Evolutionary conservation across 73 alveolate genomes (phyloP).

Genomic region (Paramecium primaurelia): DNA sequence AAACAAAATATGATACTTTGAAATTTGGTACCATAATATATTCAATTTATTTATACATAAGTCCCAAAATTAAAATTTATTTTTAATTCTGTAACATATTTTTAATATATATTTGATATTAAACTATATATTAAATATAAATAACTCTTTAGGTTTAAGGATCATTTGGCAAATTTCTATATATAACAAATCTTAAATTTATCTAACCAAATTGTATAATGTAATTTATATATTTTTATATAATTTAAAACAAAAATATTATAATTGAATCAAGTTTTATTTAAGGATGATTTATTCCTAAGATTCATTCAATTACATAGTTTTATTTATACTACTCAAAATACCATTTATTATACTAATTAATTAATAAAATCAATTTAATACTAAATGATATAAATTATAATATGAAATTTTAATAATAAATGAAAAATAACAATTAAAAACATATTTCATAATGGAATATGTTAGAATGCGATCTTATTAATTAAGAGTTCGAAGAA

Average conservation of each 20-base stretch:
- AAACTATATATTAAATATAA: background rate
- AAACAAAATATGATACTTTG: too few relatives aligned
- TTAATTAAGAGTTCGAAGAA: background rate
- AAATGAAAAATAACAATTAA: background rate
- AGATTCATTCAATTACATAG: background rate
- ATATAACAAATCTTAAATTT: background rate
- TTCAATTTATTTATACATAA: background rate
- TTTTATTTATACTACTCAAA: background rate
- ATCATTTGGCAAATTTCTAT: background rate
- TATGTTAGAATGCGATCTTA: background rate
- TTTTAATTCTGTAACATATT: too few relatives aligned
- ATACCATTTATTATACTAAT: background rate
- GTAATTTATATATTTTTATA: background rate
- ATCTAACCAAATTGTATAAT: background rate
- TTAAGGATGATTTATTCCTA: background rate
- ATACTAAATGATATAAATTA: background rate
- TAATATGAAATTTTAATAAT: background rate
- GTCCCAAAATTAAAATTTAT: background rate
- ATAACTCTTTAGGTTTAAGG: too few relatives aligned
- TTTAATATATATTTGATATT: background rate
- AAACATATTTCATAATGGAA: background rate
- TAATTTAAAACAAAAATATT: too few relatives aligned
- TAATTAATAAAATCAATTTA: background rate
- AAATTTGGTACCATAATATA: background rate
- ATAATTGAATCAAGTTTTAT: too few relatives aligned